Evolutionary conservation across 805 yeast genomes (phyloP), one percentile per base, ranked within the genome.

Genomic region (Debaryomyces maramus): DNA sequence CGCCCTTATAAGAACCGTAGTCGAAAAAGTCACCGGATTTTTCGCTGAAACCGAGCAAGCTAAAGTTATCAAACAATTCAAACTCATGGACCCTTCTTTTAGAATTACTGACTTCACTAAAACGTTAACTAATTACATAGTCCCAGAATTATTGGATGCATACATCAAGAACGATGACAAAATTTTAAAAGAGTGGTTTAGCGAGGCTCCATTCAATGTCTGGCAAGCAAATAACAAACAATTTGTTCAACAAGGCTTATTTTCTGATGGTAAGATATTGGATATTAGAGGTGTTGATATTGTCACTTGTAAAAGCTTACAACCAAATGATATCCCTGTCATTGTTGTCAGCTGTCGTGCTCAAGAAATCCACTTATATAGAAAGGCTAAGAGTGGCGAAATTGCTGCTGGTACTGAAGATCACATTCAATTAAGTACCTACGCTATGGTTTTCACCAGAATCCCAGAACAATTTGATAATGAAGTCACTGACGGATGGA

Each of bases 1-100:
- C 45, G 79, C 90, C 8, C 65, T 85, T 29, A 66, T 93, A 39
- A 81, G 99, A 69, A 85, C 91, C 15, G 68, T 93, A 17, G 58
- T 85, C 29, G 88, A 83, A 58, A 85, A 88, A 58, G 69, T 93
- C 41, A 83, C 93, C 36, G 88, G 95, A 5, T 81, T 90, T 56
- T 90, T 90, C 58, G 93, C 93, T 29, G 99, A 93, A 69, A 93
- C 98, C 26, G 99, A 93, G 70, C 81, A 87, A 48, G 97, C 96
- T 16, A 85, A 85, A 63, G 99, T 90, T n/a, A 73, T 86, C 47
- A 81, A 85, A 51, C 80, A 83, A 57, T 88, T 93, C 70, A 85
- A 80, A 67, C 78, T 81, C 59, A 82, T 91, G 78, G 99, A 93
- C 65, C 96, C 98, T 38, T 72, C 78, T 28, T 93, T 93, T 73